phyloP scores from a whole-genome alignment of 2,329 filamentous ascomycete species.

The Fusarium pseudograminearum region DNA sequence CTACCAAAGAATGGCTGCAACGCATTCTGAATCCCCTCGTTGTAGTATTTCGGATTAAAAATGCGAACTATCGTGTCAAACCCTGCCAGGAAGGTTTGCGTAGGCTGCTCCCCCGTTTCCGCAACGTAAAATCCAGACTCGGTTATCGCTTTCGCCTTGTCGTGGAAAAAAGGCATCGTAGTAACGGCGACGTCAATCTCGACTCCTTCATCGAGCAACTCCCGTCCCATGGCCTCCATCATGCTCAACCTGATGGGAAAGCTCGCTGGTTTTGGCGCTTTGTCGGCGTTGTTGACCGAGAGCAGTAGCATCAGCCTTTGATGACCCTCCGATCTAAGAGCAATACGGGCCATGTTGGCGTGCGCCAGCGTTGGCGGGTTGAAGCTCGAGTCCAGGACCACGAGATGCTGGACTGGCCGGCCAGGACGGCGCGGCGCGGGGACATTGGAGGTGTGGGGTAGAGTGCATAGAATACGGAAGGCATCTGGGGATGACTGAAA shows the following conservation, averaged over 20 bases:
- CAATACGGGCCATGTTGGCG: slow-evolving; percentile 66
- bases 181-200: slow-evolving; percentile 77
- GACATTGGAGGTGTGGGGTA: slow-evolving; percentile 43
- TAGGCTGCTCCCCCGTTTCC: slow-evolving; percentile 38
- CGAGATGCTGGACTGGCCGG: slow-evolving; percentile 52
- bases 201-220: slow-evolving; percentile 55
- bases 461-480: slow-evolving; percentile 61
- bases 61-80: slow-evolving; percentile 82
- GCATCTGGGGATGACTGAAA: slow-evolving; percentile 59
- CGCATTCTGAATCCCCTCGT: slow-evolving; percentile 60
- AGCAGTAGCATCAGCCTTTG: slow-evolving; percentile 68
- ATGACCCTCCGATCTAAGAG: slow-evolving; percentile 47
- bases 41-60: slow-evolving; percentile 78
- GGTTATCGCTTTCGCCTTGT: slow-evolving; percentile 73
- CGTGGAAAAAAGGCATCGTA: slow-evolving; percentile 78
- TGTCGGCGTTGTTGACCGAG: slow-evolving; percentile 74
- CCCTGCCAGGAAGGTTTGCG: slow-evolving; percentile 77
- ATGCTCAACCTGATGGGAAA: slow-evolving; percentile 76
- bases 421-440: slow-evolving; percentile 39
- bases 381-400: slow-evolving; percentile 76
- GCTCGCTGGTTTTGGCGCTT: slow-evolving; percentile 73
- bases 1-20: slow-evolving; percentile 73
- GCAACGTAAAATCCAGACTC: slow-evolving; percentile 56
- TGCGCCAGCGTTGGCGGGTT: slow-evolving; percentile 75
- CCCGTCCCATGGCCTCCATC: slow-evolving; percentile 76